Evolutionary conservation across 441 rosid species (phyloP).

Genomic region (Euphorbia schlechtendalii): DNA sequence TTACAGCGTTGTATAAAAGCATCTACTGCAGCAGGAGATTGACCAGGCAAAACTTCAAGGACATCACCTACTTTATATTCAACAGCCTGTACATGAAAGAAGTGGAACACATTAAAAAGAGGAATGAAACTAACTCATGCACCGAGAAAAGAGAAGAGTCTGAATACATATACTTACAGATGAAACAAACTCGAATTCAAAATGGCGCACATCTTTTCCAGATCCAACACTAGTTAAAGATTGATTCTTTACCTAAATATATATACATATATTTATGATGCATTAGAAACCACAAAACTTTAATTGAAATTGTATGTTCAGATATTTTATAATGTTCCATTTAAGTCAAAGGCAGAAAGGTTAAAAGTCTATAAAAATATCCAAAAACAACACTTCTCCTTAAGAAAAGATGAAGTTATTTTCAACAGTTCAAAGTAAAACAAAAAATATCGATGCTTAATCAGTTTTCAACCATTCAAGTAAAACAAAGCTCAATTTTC

Average conservation of each 20-base stretch:
- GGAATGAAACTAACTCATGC: background rate
- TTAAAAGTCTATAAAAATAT: background rate
- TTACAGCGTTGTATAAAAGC: conserved; percentile 64
- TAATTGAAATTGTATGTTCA: background rate
- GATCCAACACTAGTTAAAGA: conserved; percentile 50
- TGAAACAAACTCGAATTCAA: conserved; percentile 76
- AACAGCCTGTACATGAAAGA: conserved; percentile 31
- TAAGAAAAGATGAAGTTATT: background rate
- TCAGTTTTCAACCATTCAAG: background rate
- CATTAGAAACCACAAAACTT: background rate
- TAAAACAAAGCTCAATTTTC: background rate
- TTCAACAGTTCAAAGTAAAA: background rate
- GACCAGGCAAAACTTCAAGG: conserved; percentile 81
- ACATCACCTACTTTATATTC: conserved; percentile 80
- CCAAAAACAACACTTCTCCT: background rate
- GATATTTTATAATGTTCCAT: background rate
- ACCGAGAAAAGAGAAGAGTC: background rate
- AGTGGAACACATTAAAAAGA: conserved; percentile 14
- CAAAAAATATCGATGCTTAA: background rate
- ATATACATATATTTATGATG: background rate
- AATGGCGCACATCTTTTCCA: conserved; percentile 85
- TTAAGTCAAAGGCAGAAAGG: background rate
- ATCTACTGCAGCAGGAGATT: conserved; percentile 55
- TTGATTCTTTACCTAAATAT: conserved; percentile 52
- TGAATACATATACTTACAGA: conserved; percentile 41